Base-by-base conservation (phyloP, 768 basidiomycete species). In the Sistotremastrum niveocremeum region DNA sequence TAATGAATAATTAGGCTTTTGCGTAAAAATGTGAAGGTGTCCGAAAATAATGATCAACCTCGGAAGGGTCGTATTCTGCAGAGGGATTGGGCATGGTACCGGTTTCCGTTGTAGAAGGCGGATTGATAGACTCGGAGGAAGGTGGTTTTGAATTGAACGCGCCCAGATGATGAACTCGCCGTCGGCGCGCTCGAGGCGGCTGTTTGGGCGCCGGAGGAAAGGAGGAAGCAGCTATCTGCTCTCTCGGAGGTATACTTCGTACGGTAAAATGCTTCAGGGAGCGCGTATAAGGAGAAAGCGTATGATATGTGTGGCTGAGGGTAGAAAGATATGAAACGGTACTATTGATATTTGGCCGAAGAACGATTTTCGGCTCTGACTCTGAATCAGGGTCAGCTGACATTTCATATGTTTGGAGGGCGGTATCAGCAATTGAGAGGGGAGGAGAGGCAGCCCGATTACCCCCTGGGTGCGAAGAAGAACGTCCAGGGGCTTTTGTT, bases 191-290 rank as follows among this genome's bases (percentile, higher is more conserved):
- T 56, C 83, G 86, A 8, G 78, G 66, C 3, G 77, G 75, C 42
- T 67, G 76, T 30, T 68, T 66, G 46, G 77, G 74, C 11, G 59
- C 61, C 0, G 60, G 52, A 5, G 55, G 59, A 11, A 62, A 58
- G 39, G 61, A 54, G 48, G 62, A 59, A 6, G 59, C 57, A 34
- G 41, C 10, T 37, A 29, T 38, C 39, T 46, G 31, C 37, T 62
- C 57, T 39, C 76, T 67, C 12, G 81, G 84, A 1, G 89, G 90
- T 28, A 82, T 85, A 48, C 86, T 88, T 33, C 91, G 76, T 8
- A 95, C 89, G 1, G 91, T 88, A 60, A 94, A 93, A 61, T 95
- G 90, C 49, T 84, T 81, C 31, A 90, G 70, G 9, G 83, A 80
- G 45, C 89, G 78, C 5, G 93, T 95, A 61, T 94, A 97, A 0